Evolutionary conservation across 1,284 basidiomycete species (phyloP).

Genomic region (Ganoderma multipileum): DNA sequence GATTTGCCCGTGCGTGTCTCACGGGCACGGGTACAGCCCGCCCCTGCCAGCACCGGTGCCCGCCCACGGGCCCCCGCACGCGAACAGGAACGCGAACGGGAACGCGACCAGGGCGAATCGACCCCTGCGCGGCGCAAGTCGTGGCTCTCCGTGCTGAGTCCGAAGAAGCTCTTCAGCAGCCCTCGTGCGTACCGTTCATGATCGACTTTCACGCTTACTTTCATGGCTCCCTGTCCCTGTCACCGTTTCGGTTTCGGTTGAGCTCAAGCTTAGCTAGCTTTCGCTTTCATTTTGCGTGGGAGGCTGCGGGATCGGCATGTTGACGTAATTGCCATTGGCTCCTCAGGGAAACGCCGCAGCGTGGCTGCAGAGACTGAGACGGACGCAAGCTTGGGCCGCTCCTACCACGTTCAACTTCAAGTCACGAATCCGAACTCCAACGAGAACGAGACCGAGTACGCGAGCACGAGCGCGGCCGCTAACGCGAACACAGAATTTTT

Average conservation of each 20-base stretch:
- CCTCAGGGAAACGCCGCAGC: background rate
- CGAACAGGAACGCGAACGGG: conserved; percentile 1
- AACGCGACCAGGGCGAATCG: background rate
- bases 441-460: background rate
- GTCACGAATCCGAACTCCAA: background rate
- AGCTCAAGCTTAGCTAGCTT: background rate
- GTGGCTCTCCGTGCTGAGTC: conserved; percentile 26
- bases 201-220: background rate
- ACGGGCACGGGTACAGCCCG: background rate
- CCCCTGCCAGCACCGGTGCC: background rate
- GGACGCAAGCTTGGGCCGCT: background rate
- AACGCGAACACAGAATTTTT: background rate
- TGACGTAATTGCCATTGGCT: conserved; percentile 1
- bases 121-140: conserved; percentile 9
- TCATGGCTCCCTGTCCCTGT: background rate
- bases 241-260: background rate
- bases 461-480: background rate
- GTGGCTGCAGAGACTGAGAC: background rate
- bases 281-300: background rate
- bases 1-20: background rate
- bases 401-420: background rate
- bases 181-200: conserved; percentile 17
- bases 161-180: conserved; percentile 27
- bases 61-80: background rate
- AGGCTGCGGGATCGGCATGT: background rate